Evolutionary conservation across 2,329 filamentous ascomycete genomes (phyloP).

Genomic region (Amauroascus verrucosus): DNA sequence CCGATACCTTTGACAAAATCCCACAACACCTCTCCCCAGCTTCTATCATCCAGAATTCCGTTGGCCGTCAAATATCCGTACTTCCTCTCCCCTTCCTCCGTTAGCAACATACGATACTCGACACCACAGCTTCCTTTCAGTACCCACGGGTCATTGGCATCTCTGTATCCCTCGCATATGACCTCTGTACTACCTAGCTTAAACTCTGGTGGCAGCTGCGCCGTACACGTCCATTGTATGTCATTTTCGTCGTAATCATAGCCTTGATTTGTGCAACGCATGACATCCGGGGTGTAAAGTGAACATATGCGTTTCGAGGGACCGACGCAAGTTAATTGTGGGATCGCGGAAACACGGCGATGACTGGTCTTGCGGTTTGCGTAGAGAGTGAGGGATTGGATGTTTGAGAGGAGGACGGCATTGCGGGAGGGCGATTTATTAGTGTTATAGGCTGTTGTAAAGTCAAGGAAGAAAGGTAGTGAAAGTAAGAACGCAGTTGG

Average conservation of each 20-base stretch:
- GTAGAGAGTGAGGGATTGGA: conserved; percentile 70
- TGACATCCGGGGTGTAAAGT: conserved; percentile 64
- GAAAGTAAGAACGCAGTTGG: conserved; percentile 5
- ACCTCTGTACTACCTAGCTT: conserved; percentile 81
- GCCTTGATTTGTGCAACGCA: conserved; percentile 85
- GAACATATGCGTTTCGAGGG: conserved; percentile 51
- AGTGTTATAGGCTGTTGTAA: conserved; percentile 15
- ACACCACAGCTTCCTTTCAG: conserved; percentile 87
- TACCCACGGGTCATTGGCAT: conserved; percentile 69
- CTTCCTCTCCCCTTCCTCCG: conserved; percentile 60
- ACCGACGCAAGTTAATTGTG: conserved; percentile 69
- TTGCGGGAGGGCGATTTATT: conserved; percentile 28
- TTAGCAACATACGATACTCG: conserved; percentile 73
- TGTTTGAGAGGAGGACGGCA: conserved; percentile 37
- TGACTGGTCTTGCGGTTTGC: conserved; percentile 57
- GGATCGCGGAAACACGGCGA: conserved; percentile 64
- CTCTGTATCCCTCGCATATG: conserved; percentile 77
- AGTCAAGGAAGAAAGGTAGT: conserved; percentile 15
- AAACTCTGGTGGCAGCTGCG: conserved; percentile 51
- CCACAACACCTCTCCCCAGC: conserved; percentile 5
- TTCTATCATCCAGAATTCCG: conserved; percentile 23
- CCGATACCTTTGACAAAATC: conserved; percentile 17
- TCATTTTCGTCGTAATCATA: conserved; percentile 68
- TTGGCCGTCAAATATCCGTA: conserved; percentile 49
- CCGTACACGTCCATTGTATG: conserved; percentile 84